phyloP scores from a whole-genome alignment of 2,329 filamentous ascomycete species.

The Thielaviopsis punctulata region DNA sequence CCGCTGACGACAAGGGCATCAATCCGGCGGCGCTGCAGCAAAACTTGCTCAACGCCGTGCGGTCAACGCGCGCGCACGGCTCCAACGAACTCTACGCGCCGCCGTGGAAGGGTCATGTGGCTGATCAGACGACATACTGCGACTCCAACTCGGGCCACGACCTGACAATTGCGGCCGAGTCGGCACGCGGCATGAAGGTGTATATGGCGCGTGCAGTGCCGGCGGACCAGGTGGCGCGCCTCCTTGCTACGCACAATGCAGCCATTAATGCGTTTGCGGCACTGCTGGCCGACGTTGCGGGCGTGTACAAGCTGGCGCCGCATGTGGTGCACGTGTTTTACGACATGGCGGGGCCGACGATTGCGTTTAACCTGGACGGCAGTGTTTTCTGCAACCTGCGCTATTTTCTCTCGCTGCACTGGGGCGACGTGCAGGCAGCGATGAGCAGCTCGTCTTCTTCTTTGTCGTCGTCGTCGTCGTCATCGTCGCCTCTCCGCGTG shows the following conservation, averaged over 20 bases:
- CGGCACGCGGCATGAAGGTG: constrained; percentile 55
- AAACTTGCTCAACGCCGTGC: constrained; percentile 62
- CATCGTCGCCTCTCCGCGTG: too few species aligned
- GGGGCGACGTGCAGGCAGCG: constrained; percentile 25
- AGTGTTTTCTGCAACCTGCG: constrained; percentile 88
- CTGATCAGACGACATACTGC: constrained; percentile 74
- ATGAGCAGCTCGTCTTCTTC: constrained; percentile 21
- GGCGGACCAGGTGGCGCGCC: constrained; percentile 22
- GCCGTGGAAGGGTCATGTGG: constrained; percentile 48
- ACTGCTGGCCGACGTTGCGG: constrained; percentile 51
- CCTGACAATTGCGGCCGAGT: constrained; percentile 51
- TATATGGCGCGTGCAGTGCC: constrained; percentile 45
- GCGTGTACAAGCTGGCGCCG: constrained; percentile 53
- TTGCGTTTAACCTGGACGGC: constrained; percentile 80
- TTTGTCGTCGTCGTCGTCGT: too few species aligned
- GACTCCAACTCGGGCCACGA: constrained; percentile 60
- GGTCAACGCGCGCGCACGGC: constrained; percentile 60
- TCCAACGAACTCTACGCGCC: constrained; percentile 56
- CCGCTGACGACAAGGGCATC: constrained; percentile 34
- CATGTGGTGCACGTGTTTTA: constrained; percentile 72
- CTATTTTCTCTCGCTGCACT: constrained; percentile 70
- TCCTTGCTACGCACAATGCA: constrained; percentile 42
- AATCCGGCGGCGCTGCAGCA: constrained; percentile 45
- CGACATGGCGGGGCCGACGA: constrained; percentile 60
- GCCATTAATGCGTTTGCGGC: constrained; percentile 52